A percentile compares a stretch with the other conserved stretches of the same genome.
Conservation (phyloP, 192 early-diverging fungal species). For the Coemansia sp. region DNA sequence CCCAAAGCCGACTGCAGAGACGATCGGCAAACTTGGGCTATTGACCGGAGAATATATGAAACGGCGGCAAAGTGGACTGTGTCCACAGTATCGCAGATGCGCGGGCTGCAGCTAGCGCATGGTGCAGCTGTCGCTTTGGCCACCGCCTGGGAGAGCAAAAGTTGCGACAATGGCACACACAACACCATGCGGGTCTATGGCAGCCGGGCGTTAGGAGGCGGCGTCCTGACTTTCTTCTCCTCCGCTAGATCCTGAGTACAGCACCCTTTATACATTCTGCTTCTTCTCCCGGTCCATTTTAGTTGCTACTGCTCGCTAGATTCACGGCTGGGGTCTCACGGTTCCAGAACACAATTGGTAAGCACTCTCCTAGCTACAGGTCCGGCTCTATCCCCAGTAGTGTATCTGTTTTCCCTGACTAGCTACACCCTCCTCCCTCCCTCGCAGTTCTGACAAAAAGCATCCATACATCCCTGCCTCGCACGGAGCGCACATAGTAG, state of each 20-base stretch:
- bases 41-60: not conserved
- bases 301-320: conserved; percentile 1
- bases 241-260: not conserved
- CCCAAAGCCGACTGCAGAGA: not conserved
- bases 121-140: not conserved
- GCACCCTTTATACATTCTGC: not conserved
- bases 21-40: not conserved
- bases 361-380: not conserved
- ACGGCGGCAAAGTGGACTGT: not conserved
- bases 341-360: not conserved
- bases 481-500: not conserved
- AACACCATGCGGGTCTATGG: no score
- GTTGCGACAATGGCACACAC: not conserved
- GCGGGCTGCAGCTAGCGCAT: not conserved
- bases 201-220: not conserved
- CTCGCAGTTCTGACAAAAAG: not conserved
- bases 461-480: not conserved
- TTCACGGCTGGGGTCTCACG: not conserved
- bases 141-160: not conserved
- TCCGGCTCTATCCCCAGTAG: not conserved
- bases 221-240: not conserved
- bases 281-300: not conserved
- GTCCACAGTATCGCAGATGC: not conserved
- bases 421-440: not conserved
- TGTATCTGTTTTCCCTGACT: not conserved